These are phyloP conservation scores for Colletotrichum sp. DNA, from an alignment of 2,329 filamentous ascomycete species.

Conservation along the genomic window DNA sequence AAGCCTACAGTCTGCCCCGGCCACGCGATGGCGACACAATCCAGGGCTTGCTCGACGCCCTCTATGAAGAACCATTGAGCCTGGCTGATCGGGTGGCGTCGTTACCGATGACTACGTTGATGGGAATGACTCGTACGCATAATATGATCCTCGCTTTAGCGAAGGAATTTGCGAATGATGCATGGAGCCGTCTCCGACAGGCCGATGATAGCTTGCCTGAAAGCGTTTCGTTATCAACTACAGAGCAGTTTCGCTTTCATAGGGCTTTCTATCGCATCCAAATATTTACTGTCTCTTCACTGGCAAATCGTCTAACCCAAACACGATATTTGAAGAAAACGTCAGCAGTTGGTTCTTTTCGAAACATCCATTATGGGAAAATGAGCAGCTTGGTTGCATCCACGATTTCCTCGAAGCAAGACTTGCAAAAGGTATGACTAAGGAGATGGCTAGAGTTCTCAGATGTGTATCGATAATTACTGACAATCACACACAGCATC, in stretches of 20 bases:
- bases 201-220: neutral
- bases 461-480: rapidly evolving
- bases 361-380: neutral
- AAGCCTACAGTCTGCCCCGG: neutral
- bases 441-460: neutral
- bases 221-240: neutral
- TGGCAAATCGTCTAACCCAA: neutral
- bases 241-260: neutral
- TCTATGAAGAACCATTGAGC: neutral
- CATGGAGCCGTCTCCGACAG: neutral
- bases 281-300: neutral
- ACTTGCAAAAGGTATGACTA: neutral
- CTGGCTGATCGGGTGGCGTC: neutral
- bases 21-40: neutral
- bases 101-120: neutral
- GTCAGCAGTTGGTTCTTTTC: neutral
- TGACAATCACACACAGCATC: neutral
- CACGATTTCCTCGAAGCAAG: neutral
- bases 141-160: neutral
- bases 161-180: neutral
- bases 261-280: neutral
- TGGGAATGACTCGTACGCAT: neutral
- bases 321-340: neutral
- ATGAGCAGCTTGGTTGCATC: neutral
- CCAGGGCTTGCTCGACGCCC: neutral